Conservation (phyloP, 1,139 yeast species). For the Citeromyces hawaiiensis region DNA sequence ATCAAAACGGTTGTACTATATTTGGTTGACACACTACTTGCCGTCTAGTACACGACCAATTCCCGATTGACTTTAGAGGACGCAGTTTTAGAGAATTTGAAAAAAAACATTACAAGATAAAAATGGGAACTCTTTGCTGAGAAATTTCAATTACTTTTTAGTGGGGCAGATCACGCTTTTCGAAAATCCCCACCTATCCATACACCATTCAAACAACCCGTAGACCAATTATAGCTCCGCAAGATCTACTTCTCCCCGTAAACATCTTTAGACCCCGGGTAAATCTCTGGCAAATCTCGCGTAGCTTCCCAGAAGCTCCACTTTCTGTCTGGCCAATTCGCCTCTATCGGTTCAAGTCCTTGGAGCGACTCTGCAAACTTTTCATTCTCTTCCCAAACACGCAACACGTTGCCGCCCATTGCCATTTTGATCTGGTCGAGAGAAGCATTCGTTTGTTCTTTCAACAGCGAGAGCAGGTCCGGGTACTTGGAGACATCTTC, state of each 20-base stretch:
- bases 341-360: slow-evolving; percentile 17
- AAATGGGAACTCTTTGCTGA: no score
- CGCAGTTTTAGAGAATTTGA: no score
- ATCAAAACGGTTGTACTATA: no score
- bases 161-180: no score
- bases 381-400: slow-evolving; percentile 37
- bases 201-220: no score
- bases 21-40: no score
- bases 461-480: slow-evolving; percentile 25
- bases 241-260: slow-evolving; percentile 2
- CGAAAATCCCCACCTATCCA: no score
- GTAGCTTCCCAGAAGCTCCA: slow-evolving; percentile 25
- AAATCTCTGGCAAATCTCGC: slow-evolving; percentile 22
- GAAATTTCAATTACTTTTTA: no score
- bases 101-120: no score
- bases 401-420: slow-evolving; percentile 33
- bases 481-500: slow-evolving; percentile 45
- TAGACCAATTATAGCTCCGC: no score
- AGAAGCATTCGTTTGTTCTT: slow-evolving; percentile 24
- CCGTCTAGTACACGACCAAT: no score
- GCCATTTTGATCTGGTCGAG: slow-evolving; percentile 27
- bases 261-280: slow-evolving; percentile 19
- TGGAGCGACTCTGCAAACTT: slow-evolving; percentile 17
- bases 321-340: slow-evolving; percentile 25
- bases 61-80: no score